phyloP scores from a whole-genome alignment of 495 filamentous ascomycete genomes.

The Daldinia grandis region DNA sequence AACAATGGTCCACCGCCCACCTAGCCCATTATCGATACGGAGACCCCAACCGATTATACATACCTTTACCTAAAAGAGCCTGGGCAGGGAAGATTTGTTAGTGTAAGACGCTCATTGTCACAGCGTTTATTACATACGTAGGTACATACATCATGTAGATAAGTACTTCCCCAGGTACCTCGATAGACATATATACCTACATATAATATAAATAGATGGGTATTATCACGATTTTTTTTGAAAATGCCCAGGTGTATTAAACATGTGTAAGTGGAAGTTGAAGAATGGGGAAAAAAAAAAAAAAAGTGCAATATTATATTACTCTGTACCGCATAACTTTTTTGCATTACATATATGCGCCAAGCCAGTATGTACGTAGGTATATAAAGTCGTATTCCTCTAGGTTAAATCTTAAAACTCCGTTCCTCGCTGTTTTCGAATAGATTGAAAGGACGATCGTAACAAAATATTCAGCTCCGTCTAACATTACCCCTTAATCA shows the following conservation, averaged over 20 bases:
- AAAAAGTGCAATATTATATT: background rate
- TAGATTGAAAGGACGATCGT: background rate
- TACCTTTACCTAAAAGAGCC: conserved; percentile 1
- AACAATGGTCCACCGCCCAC: background rate
- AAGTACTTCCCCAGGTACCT: background rate
- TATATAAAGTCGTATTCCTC: background rate
- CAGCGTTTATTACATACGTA: background rate
- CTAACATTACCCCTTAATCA: background rate
- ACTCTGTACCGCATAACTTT: background rate
- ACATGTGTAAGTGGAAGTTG: too few species aligned
- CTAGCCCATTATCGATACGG: background rate
- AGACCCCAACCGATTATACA: conserved; percentile 7
- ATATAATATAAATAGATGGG: too few species aligned
- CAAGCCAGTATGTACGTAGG: background rate
- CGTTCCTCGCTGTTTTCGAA: background rate
- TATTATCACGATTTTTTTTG: too few species aligned
- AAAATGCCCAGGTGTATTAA: too few species aligned
- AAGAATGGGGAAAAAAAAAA: background rate
- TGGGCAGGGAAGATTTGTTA: conserved; percentile 3
- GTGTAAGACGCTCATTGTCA: conserved; percentile 1
- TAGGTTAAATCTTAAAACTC: background rate
- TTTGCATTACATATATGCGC: background rate
- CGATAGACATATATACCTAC: too few species aligned
- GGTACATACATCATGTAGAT: background rate
- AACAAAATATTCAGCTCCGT: background rate